Percentiles rank a stretch among this genome's conserved stretches.
phyloP scores from a whole-genome alignment of 2,329 filamentous ascomycete species.

The Fusarium chlamydosporum region DNA sequence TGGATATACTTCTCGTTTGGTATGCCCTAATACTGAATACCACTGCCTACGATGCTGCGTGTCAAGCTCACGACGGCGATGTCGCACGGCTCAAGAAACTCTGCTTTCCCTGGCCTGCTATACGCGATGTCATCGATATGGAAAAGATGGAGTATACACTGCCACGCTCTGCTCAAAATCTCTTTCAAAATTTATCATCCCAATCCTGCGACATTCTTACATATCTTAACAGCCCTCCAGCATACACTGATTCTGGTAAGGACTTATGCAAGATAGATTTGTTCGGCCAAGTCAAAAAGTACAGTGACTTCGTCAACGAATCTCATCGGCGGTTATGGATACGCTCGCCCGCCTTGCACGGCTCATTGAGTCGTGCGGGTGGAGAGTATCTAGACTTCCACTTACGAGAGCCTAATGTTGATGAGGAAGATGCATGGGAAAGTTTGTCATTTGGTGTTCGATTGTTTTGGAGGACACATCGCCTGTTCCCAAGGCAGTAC shows the following conservation, averaged over 20 bases:
- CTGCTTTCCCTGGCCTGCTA: constrained; percentile 38
- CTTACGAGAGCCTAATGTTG: constrained; percentile 2
- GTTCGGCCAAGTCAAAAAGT: constrained; percentile 27
- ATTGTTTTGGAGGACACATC: constrained; percentile 29
- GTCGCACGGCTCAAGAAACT: constrained; percentile 16
- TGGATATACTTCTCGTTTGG: constrained; percentile 36
- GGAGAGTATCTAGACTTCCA: constrained; percentile 26
- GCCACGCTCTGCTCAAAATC: constrained; percentile 25
- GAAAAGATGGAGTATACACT: constrained; percentile 20
- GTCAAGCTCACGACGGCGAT: constrained; percentile 4
- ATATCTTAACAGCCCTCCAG: constrained; percentile 28
- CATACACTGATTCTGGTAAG: constrained; percentile 15
- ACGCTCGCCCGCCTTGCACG: constrained; percentile 21
- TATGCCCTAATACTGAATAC: constrained; percentile 27
- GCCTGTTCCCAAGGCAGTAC: constrained; percentile 24
- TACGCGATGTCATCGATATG: constrained; percentile 34
- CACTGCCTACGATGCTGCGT: constrained; percentile 19
- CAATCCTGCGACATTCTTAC: constrained; percentile 32
- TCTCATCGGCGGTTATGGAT: constrained; percentile 30
- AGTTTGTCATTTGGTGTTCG: constrained; percentile 17
- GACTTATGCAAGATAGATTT: constrained; percentile 9
- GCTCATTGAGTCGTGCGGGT: constrained; percentile 15
- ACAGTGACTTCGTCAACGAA: constrained; percentile 16
- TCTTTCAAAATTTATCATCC: constrained; percentile 27
- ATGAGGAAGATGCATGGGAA: neutral